Conservation (phyloP, 2,329 filamentous ascomycete species). For the Bertia moriformis region DNA sequence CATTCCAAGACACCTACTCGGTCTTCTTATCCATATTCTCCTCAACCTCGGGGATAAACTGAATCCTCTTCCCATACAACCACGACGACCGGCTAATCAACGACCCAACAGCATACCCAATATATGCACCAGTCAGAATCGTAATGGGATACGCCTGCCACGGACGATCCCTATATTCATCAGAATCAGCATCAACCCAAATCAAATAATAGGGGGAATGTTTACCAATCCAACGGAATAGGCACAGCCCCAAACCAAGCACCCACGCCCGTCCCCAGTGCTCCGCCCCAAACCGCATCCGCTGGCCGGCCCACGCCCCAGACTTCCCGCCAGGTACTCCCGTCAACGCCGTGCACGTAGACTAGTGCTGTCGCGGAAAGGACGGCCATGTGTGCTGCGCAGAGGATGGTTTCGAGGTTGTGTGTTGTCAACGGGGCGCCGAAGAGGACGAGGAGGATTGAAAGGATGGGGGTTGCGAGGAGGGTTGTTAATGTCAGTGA, state of each 20-base stretch:
- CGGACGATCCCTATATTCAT: background rate
- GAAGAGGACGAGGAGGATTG: slow-evolving; percentile 1
- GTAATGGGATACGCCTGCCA: slow-evolving; percentile 1
- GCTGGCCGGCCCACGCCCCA: background rate
- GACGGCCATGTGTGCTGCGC: slow-evolving; percentile 1
- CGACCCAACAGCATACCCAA: background rate
- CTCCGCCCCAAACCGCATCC: background rate
- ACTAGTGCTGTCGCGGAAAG: background rate
- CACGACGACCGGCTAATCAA: background rate
- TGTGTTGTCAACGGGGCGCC: slow-evolving; percentile 1
- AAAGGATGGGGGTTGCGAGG: background rate
- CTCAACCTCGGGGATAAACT: background rate
- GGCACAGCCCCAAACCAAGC: slow-evolving; percentile 1
- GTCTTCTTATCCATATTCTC: background rate
- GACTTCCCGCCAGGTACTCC: background rate
- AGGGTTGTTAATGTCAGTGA: background rate
- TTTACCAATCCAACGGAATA: slow-evolving; percentile 1
- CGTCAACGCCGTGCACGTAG: slow-evolving; percentile 1
- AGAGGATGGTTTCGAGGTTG: background rate
- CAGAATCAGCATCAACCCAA: background rate
- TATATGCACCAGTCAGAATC: slow-evolving; percentile 1
- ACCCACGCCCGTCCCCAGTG: background rate
- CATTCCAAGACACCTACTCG: no score
- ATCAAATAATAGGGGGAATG: background rate
- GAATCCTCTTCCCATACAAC: background rate